A percentile compares a stretch with the other conserved stretches of the same genome.
These are phyloP conservation scores for Epichloe coenophiala DNA, from an alignment of 2,329 filamentous ascomycete genomes.

Conservation along the genomic window DNA sequence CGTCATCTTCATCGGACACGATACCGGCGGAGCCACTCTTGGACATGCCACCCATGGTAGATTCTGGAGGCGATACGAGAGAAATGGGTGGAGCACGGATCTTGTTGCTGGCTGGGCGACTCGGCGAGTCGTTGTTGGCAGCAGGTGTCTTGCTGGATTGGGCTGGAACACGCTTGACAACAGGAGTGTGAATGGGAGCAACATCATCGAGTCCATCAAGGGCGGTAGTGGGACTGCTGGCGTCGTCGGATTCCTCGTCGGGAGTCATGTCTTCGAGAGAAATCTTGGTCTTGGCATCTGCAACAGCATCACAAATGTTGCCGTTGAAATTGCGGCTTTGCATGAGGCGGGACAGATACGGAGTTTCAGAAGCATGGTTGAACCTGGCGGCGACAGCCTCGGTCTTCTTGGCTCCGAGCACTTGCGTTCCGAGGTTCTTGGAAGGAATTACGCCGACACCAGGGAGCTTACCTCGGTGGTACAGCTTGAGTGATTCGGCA, in stretches of 20 bases:
- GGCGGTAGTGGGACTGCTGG: constrained; percentile 8
- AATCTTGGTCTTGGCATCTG: constrained; percentile 42
- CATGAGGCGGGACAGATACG: constrained; percentile 54
- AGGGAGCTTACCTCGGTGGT: constrained; percentile 35
- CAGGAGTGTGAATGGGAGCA: constrained; percentile 20
- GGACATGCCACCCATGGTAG: constrained; percentile 8
- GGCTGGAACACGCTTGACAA: constrained; percentile 44
- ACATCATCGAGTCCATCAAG: constrained; percentile 6
- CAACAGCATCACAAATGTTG: constrained; percentile 44
- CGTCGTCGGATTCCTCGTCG: constrained; percentile 39
- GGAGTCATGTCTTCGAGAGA: constrained; percentile 36
- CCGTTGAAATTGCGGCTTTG: constrained; percentile 46
- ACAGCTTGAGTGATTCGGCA: constrained; percentile 37
- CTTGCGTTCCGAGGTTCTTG: constrained; percentile 10
- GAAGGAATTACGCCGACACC: constrained; percentile 32
- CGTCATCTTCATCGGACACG: constrained; percentile 32
- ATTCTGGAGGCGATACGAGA: constrained; percentile 23
- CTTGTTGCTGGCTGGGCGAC: constrained; percentile 45
- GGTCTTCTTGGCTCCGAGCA: neutral
- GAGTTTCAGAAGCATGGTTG: constrained; percentile 43
- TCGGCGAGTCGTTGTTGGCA: constrained; percentile 21
- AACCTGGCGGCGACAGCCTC: constrained; percentile 20
- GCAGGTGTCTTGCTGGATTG: constrained; percentile 39
- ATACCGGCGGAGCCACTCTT: constrained; percentile 11
- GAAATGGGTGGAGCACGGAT: constrained; percentile 27